Base-by-base conservation (phyloP, 202 grass and related monocot genomes). In the Cymbopogon flexuosus region DNA sequence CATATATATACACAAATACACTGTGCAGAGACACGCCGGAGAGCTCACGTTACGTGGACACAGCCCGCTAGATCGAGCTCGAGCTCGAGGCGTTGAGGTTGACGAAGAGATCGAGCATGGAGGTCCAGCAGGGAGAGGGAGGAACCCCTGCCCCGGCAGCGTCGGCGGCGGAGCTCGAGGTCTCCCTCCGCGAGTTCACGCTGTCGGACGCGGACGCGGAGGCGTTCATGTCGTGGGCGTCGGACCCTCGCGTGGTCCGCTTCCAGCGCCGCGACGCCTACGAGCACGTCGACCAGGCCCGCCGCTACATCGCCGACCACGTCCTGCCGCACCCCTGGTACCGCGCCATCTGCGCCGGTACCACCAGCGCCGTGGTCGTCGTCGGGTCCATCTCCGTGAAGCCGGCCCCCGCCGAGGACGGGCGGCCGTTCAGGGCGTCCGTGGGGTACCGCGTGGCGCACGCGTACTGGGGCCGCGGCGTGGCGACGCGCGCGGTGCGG, bases 261-360 rank as follows among this genome's bases (percentile, higher is more conserved):
- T 97, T 94, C 94, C 94, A 93, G 57, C 85, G 91, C 62, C 89
- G 91, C 15, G 68, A 81, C 9, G 78, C 94, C 8, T 87, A 79
- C 76, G 5, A 70, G 19, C 22, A 66, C 80, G 15, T 60, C 0
- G 77, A 83, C 71, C 68, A 91, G 49, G 94, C 91, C 7, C 87
- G 75, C 75, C 80, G 70, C 77, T 93, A 92, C 89, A 90, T 97
- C 68, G 59, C 68, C 23, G 79, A 68, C 64, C 83, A 92, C 60
- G 21, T 97, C 70, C 87, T 97, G 23, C 73, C 91, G 41, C 91
- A 94, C 81, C 94, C 94, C 1, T 97, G 85, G 85, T 92, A 94
- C 83, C 89, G 87, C 42, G 85, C 89, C 80, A 97, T 93, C 85
- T 93, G 89, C 77, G 12, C 76, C 52, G 76, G 43, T 57, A 57